These are phyloP conservation scores for Malus hybrid DNA, from an alignment of 331 rosid genomes.

Conservation along the genomic window DNA sequence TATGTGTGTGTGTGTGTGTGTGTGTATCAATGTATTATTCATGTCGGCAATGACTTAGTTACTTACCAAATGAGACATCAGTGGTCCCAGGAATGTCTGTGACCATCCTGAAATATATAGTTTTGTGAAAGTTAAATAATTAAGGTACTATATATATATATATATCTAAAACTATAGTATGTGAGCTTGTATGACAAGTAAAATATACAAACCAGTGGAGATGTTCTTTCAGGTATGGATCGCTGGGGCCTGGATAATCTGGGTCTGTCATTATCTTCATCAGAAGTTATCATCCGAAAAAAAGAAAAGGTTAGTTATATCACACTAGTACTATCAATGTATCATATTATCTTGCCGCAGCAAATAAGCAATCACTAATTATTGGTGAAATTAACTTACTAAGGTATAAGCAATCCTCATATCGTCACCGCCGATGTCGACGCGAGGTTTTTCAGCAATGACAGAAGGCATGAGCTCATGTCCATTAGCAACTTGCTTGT, in stretches of 20 bases:
- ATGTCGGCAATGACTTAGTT: too few species aligned
- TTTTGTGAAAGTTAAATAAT: too few species aligned
- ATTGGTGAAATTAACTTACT: conserved; percentile 22
- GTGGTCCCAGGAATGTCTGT: conserved; percentile 94
- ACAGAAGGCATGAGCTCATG: conserved; percentile 69
- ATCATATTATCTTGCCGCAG: too few species aligned
- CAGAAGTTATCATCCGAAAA: not conserved
- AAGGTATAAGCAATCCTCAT: conserved; percentile 73
- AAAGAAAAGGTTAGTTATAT: too few species aligned
- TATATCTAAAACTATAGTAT: too few species aligned
- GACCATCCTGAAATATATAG: conserved; percentile 71
- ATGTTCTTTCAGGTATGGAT: conserved; percentile 73
- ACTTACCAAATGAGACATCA: conserved; percentile 71
- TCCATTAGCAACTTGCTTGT: conserved; percentile 64
- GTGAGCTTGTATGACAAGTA: too few species aligned
- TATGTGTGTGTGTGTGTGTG: too few species aligned
- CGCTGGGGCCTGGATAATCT: conserved; percentile 95
- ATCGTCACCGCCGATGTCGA: conserved; percentile 77
- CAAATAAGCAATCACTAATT: not conserved
- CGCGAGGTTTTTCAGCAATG: conserved; percentile 50
- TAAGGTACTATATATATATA: too few species aligned
- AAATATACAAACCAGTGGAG: conserved; percentile 56
- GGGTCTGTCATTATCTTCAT: conserved; percentile 86
- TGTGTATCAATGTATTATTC: too few species aligned
- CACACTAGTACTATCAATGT: too few species aligned